These are phyloP conservation scores for Lasiodiplodia hormozganensis DNA, from an alignment of 2,329 filamentous ascomycete genomes.

Conservation along the genomic window DNA sequence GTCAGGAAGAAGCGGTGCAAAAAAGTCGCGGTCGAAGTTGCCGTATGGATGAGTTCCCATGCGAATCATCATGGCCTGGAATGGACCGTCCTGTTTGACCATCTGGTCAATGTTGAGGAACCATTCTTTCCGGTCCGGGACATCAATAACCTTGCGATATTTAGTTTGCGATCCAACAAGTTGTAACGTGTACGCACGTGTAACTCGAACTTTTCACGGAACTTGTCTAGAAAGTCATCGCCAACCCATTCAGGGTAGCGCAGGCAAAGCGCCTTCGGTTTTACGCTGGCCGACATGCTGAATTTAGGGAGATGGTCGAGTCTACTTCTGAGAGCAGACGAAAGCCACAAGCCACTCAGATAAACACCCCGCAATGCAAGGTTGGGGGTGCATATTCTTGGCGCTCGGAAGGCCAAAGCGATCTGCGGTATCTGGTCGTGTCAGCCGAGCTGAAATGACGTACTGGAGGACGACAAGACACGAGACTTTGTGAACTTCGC, in stretches of 20 bases:
- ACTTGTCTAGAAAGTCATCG: background rate
- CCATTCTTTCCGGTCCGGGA: slow-evolving; percentile 1
- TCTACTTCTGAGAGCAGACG: background rate
- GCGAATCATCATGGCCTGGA: slow-evolving; percentile 57
- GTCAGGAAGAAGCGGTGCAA: slow-evolving; percentile 48
- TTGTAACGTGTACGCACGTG: background rate
- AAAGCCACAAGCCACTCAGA: background rate
- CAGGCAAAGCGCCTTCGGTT: slow-evolving; percentile 8
- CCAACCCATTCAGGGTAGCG: background rate
- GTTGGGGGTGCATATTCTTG: slow-evolving; percentile 2
- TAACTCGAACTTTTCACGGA: background rate
- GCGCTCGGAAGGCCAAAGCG: slow-evolving; percentile 1
- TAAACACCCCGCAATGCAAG: background rate
- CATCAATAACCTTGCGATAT: background rate
- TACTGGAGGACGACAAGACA: background rate
- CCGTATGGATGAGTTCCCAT: slow-evolving; percentile 59
- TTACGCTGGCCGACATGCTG: background rate
- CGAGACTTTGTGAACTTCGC: no score
- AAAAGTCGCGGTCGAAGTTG: slow-evolving; percentile 56
- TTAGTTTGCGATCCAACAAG: background rate
- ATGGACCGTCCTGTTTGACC: slow-evolving; percentile 43
- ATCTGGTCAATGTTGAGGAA: background rate
- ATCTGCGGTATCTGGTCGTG: background rate
- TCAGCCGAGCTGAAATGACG: background rate
- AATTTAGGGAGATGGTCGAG: background rate